Conservation (phyloP, 345 rosid genomes). For the Hirschfeldia incana region DNA sequence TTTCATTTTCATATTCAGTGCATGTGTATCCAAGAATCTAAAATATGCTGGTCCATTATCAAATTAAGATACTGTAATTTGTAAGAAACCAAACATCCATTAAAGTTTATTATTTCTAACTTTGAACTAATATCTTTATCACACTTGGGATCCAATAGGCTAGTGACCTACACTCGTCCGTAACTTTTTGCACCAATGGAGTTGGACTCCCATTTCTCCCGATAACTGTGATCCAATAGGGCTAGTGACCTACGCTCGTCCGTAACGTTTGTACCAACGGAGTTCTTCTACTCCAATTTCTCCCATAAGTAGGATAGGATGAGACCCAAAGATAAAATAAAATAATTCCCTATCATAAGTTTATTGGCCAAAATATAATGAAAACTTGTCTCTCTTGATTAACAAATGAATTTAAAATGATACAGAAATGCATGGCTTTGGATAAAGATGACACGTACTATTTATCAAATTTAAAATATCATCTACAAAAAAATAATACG, state of each 20-base stretch:
- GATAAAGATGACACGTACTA: constrained; percentile 10
- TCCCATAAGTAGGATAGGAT: background rate
- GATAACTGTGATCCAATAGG: background rate
- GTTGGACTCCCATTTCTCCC: background rate
- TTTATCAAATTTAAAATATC: background rate
- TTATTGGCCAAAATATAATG: background rate
- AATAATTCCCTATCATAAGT: background rate
- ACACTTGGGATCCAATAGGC: background rate
- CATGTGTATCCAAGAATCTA: background rate
- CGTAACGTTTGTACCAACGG: background rate
- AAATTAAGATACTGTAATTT: background rate
- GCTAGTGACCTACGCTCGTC: background rate
- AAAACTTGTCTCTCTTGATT: background rate
- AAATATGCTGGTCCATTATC: background rate
- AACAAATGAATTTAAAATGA: background rate
- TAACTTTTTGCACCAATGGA: background rate
- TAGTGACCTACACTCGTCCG: background rate
- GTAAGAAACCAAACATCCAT: background rate
- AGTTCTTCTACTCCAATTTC: background rate
- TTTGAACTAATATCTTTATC: constrained; percentile 2
- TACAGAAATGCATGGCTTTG: background rate
- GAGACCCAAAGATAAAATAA: background rate
- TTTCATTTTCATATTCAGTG: background rate
- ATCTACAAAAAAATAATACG: background rate
- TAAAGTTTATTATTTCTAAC: background rate